Conservation (phyloP, 345 rosid genomes). For the Eutrema japonicum region DNA sequence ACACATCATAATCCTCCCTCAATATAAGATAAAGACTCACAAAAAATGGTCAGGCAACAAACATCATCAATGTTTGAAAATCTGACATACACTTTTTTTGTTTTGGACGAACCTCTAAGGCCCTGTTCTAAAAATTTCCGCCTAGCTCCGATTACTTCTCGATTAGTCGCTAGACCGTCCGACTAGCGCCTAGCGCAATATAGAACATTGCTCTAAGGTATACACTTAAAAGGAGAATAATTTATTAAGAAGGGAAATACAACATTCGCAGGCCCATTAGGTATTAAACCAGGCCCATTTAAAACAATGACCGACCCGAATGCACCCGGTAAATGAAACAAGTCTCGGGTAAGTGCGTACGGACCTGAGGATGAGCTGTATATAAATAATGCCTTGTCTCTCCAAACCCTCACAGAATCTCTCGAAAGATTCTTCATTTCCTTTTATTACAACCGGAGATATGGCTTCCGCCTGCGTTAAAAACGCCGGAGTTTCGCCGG, state of each 20-base stretch:
- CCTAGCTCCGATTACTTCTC: too few relatives aligned
- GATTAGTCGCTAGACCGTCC: too few relatives aligned
- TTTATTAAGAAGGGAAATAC: too few relatives aligned
- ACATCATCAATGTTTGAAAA: too few relatives aligned
- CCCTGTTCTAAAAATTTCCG: too few relatives aligned
- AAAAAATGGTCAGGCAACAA: too few relatives aligned
- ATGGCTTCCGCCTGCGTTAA: constrained; percentile 96
- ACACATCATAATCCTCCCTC: neutral
- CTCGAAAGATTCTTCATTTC: neutral
- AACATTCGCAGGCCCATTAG: neutral
- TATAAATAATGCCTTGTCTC: constrained; percentile 34
- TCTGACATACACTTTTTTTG: too few relatives aligned
- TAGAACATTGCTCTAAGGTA: too few relatives aligned
- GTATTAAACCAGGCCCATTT: neutral
- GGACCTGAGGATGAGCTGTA: constrained; percentile 33
- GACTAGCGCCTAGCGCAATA: too few relatives aligned
- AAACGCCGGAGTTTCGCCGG: constrained; percentile 61
- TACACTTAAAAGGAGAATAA: too few relatives aligned
- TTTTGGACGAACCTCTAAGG: too few relatives aligned
- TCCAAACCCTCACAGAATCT: constrained; percentile 26
- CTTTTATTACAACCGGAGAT: neutral
- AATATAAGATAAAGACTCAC: too few relatives aligned
- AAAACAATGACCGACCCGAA: constrained; percentile 1
- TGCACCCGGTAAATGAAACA: neutral
- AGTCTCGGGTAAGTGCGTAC: constrained; percentile 15